Conservation (phyloP, 2,329 filamentous ascomycete species). For the Pseudogymnoascus sp. region DNA sequence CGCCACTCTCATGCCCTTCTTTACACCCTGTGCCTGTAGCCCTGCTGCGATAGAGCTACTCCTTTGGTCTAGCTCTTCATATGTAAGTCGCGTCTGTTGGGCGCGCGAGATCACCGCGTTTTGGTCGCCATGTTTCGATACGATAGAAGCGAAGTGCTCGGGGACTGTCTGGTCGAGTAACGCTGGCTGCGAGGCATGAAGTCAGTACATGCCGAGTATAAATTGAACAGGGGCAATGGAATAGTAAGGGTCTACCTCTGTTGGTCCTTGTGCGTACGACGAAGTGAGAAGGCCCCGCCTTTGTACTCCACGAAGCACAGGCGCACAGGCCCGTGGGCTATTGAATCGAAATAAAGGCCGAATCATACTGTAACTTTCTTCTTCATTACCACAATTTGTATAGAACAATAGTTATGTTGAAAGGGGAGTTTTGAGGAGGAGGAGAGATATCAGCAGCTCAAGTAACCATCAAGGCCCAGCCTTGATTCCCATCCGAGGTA, state of each 20-base stretch:
- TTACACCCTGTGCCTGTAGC: conserved; percentile 60
- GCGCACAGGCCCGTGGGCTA: background rate
- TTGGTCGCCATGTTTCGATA: conserved; percentile 54
- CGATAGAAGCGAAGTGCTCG: conserved; percentile 60
- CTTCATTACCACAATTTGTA: background rate
- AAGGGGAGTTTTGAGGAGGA: background rate
- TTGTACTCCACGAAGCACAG: background rate
- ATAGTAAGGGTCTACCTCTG: background rate
- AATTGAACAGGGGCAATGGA: background rate
- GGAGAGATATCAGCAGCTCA: background rate
- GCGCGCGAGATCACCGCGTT: conserved; percentile 47
- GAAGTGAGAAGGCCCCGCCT: conserved; percentile 1
- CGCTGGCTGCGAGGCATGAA: background rate
- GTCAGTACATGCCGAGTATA: conserved; percentile 10
- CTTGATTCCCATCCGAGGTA: conserved; percentile 1
- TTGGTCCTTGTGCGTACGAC: background rate
- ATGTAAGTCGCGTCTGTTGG: conserved; percentile 54
- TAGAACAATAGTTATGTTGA: too few species aligned
- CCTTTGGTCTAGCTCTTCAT: conserved; percentile 61
- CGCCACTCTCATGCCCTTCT: conserved; percentile 75
- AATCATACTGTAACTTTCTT: background rate
- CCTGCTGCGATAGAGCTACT: conserved; percentile 71
- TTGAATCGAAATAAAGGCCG: background rate
- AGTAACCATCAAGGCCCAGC: conserved; percentile 3
- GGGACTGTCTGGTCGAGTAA: conserved; percentile 61